phyloP scores from a whole-genome alignment of 1,284 basidiomycete species.

The Rhizoctonia solani region DNA sequence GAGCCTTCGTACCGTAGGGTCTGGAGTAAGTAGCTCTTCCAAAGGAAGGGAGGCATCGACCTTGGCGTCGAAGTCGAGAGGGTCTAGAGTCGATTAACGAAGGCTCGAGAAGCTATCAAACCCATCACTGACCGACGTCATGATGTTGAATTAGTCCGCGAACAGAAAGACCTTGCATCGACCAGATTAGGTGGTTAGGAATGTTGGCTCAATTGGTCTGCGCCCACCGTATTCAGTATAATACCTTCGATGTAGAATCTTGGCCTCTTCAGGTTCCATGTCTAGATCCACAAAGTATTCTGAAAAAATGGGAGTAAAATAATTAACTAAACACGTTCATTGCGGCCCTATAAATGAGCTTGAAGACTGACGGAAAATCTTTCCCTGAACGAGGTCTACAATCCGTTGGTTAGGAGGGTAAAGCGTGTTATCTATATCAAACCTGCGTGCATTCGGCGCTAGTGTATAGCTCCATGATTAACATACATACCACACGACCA shows the following conservation, averaged over 20 bases:
- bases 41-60: constrained; percentile 85
- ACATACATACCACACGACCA: constrained; percentile 6
- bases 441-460: constrained; percentile 46
- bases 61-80: constrained; percentile 82
- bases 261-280: constrained; percentile 68
- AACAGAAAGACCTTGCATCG: constrained; percentile 76
- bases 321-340: not conserved
- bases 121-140: constrained; percentile 61
- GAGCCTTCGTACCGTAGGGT: constrained; percentile 65
- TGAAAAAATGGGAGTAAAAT: too few relatives aligned
- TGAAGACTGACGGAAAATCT: constrained; percentile 65
- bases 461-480: not conserved
- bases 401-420: constrained; percentile 78
- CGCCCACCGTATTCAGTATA: constrained; percentile 54
- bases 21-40: constrained; percentile 75
- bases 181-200: not conserved
- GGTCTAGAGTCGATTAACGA: constrained; percentile 55
- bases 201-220: constrained; percentile 5
- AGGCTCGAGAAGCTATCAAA: not conserved
- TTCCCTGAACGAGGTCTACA: constrained; percentile 74
- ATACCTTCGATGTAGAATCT: constrained; percentile 72
- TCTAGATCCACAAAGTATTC: constrained; percentile 79
- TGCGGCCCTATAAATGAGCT: not conserved
- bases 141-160: constrained; percentile 81
- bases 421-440: constrained; percentile 87